These are phyloP conservation scores for Myrica gale DNA, from an alignment of 306 rosid genomes.

Conservation along the genomic window DNA sequence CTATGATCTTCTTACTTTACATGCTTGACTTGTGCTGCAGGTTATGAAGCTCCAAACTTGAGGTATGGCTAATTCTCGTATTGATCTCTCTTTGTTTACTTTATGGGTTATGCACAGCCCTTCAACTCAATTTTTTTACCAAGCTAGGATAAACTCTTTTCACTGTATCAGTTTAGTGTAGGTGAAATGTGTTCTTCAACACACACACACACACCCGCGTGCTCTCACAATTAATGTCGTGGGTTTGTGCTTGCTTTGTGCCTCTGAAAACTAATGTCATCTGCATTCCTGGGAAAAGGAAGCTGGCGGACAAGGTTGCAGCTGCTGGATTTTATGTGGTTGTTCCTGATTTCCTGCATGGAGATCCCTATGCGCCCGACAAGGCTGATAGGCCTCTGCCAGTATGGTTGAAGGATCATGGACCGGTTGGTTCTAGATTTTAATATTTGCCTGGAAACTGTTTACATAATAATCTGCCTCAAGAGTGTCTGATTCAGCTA, in stretches of 20 bases:
- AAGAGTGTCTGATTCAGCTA: background rate
- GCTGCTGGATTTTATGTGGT: constrained; percentile 71
- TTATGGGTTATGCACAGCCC: background rate
- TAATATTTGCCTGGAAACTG: background rate
- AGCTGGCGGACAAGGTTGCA: constrained; percentile 76
- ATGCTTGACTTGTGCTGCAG: constrained; percentile 42
- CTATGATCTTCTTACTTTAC: constrained; percentile 17
- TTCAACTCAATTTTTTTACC: too few species aligned
- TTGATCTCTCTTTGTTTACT: background rate
- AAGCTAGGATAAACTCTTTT: too few species aligned
- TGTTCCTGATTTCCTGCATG: constrained; percentile 67
- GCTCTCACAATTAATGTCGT: too few species aligned
- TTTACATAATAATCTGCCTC: background rate
- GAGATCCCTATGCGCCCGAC: constrained; percentile 51
- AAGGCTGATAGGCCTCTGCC: constrained; percentile 33
- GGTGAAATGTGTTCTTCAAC: too few species aligned
- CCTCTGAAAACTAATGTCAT: constrained; percentile 15
- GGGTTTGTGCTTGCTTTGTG: background rate
- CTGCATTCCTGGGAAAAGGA: constrained; percentile 44
- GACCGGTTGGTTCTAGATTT: constrained; percentile 45
- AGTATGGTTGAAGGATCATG: constrained; percentile 60
- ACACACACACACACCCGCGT: background rate
- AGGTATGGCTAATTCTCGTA: constrained; percentile 44
- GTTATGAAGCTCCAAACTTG: constrained; percentile 76
- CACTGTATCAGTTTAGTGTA: too few species aligned